phyloP scores from a whole-genome alignment of 169 alveolate species.

The Ichthyophthirius multifiliis region DNA sequence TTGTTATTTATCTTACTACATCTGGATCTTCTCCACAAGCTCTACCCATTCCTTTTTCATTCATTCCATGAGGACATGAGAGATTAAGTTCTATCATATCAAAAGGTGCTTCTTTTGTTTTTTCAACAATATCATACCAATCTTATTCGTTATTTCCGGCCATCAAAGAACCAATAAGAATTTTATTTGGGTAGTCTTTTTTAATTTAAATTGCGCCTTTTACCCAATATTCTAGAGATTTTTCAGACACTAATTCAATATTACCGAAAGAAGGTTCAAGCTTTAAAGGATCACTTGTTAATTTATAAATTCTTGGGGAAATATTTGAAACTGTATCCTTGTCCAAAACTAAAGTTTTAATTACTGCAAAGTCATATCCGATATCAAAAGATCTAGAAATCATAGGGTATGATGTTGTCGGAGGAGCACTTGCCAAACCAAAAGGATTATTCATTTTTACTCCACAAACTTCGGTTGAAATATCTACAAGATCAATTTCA shows the following conservation, averaged over 20 bases:
- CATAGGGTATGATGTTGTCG: constrained; percentile 62
- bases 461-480: constrained; percentile 40
- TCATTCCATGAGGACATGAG: constrained; percentile 68
- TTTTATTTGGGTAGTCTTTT: constrained; percentile 46
- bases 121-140: constrained; percentile 36
- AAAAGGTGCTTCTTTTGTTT: constrained; percentile 33
- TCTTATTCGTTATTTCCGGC: constrained; percentile 32
- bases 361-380: constrained; percentile 54
- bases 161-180: constrained; percentile 48
- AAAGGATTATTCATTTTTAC: constrained; percentile 42
- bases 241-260: constrained; percentile 51
- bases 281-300: constrained; percentile 26
- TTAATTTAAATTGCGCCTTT: constrained; percentile 50
- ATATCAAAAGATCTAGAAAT: constrained; percentile 48
- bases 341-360: constrained; percentile 41
- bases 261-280: constrained; percentile 43
- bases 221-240: constrained; percentile 47
- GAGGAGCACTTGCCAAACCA: constrained; percentile 61
- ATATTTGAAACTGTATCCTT: constrained; percentile 51
- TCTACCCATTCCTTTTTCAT: constrained; percentile 60
- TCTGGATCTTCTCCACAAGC: constrained; percentile 54
- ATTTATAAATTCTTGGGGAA: constrained; percentile 52
- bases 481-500: constrained; percentile 41
- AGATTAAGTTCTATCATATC: constrained; percentile 43
- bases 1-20: constrained; percentile 33